These are phyloP conservation scores for Chrysanthemum seticuspe DNA, from an alignment of 129 eudicot species.

Conservation along the genomic window DNA sequence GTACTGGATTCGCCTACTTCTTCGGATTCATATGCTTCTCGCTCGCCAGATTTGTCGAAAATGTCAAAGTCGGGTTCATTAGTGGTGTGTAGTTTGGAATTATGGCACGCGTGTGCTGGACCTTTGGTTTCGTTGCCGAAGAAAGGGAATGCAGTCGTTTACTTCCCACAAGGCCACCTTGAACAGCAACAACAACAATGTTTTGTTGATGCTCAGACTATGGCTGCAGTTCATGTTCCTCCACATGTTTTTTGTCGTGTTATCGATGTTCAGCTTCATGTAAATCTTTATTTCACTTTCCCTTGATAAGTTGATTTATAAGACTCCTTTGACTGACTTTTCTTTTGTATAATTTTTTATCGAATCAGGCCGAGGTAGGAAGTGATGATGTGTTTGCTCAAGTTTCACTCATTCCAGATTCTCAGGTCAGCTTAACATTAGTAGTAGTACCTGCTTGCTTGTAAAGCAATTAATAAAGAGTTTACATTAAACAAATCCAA, in stretches of 20 bases:
- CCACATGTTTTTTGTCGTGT: constrained; percentile 88
- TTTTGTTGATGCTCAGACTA: constrained; percentile 20
- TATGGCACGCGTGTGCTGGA: constrained; percentile 98
- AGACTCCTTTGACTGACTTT: neutral
- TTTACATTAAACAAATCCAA: no score
- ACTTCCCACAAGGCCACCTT: constrained; percentile 84
- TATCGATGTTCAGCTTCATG: constrained; percentile 80
- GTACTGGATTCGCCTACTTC: constrained; percentile 34
- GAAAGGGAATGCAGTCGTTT: constrained; percentile 73
- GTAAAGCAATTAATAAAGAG: no score
- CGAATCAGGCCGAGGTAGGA: constrained; percentile 60
- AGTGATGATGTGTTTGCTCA: constrained; percentile 81
- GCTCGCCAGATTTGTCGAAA: neutral
- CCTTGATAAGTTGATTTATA: neutral
- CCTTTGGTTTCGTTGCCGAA: constrained; percentile 73
- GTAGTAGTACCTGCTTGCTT: neutral
- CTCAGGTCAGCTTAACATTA: constrained; percentile 43
- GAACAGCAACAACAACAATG: constrained; percentile 33
- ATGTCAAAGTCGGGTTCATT: constrained; percentile 17
- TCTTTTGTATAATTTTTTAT: neutral
- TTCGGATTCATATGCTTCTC: constrained; percentile 36
- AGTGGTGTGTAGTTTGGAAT: constrained; percentile 64
- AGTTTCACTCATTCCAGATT: constrained; percentile 68
- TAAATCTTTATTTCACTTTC: constrained; percentile 13
- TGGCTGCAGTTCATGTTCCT: constrained; percentile 35